Evolutionary conservation across 140 eudicot species (phyloP).

Genomic region (Ambrosia hybrid): DNA sequence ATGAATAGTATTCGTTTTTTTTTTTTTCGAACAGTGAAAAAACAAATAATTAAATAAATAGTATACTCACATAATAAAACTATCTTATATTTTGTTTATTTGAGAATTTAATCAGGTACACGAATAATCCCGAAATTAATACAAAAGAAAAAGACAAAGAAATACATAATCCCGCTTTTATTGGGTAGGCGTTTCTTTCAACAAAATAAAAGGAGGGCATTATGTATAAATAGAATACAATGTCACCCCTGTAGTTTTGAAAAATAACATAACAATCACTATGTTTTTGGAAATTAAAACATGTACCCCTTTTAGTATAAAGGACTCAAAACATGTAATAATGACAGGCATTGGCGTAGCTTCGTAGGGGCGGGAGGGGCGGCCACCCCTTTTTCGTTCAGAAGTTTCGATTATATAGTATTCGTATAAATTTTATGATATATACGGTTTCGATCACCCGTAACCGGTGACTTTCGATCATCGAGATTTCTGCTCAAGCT

Average conservation of each 20-base stretch:
- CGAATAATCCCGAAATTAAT: constrained; percentile 36
- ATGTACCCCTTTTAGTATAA: background rate
- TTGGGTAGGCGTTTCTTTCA: constrained; percentile 60
- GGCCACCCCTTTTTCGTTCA: no score
- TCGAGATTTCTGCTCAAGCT: no score
- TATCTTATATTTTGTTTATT: constrained; percentile 1
- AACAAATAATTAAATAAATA: background rate
- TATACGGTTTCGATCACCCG: no score
- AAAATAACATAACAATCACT: background rate
- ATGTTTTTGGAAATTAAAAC: background rate
- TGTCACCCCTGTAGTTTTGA: constrained; percentile 2
- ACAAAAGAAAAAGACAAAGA: constrained; percentile 32
- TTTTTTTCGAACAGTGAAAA: background rate
- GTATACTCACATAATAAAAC: constrained; percentile 13
- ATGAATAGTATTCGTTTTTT: no score
- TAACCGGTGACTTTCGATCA: no score
- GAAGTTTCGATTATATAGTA: no score
- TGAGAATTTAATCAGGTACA: constrained; percentile 34
- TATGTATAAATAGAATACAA: constrained; percentile 31
- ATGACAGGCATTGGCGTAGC: no score
- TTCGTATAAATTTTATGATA: no score
- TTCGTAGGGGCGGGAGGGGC: no score
- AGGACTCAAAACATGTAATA: background rate
- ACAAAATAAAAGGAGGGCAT: constrained; percentile 45
- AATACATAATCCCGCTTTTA: constrained; percentile 49